These are phyloP conservation scores for Metschnikowia reukaufii DNA, from an alignment of 805 yeast genomes.

Conservation along the genomic window DNA sequence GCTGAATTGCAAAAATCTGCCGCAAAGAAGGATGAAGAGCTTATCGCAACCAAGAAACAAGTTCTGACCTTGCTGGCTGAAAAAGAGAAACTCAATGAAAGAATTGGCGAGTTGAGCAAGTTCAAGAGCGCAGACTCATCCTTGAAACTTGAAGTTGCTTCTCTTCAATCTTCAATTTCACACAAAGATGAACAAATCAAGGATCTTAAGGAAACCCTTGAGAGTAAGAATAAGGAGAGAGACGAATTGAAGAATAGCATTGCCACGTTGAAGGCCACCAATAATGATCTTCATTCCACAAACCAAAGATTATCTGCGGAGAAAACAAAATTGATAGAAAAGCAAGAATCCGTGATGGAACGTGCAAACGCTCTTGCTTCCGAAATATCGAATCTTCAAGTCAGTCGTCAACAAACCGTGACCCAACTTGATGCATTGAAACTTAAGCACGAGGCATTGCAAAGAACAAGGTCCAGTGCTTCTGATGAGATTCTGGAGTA, in stretches of 20 bases:
- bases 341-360: slow-evolving; percentile 41
- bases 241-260: slow-evolving; percentile 38
- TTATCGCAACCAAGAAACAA: slow-evolving; percentile 26
- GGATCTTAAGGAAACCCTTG: slow-evolving; percentile 38
- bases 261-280: slow-evolving; percentile 41
- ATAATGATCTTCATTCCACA: slow-evolving; percentile 38
- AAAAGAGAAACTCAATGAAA: slow-evolving; percentile 37
- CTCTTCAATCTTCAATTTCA: slow-evolving; percentile 43
- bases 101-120: slow-evolving; percentile 30
- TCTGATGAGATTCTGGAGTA: slow-evolving; percentile 43
- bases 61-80: slow-evolving; percentile 25
- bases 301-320: slow-evolving; percentile 37
- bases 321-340: slow-evolving; percentile 41
- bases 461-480: slow-evolving; percentile 34
- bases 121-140: slow-evolving; percentile 42
- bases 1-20: slow-evolving; percentile 9
- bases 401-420: slow-evolving; percentile 41
- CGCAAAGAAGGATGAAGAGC: slow-evolving; percentile 15
- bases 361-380: slow-evolving; percentile 31
- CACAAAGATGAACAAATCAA: slow-evolving; percentile 45
- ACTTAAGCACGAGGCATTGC: slow-evolving; percentile 35
- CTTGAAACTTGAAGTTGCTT: slow-evolving; percentile 48
- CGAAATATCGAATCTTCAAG: slow-evolving; percentile 42
- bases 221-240: slow-evolving; percentile 35
- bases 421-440: slow-evolving; percentile 42